Evolutionary conservation across 169 alveolate species (phyloP), one percentile per base, ranked within the genome.

Genomic region (Sarcocystis neurona): DNA sequence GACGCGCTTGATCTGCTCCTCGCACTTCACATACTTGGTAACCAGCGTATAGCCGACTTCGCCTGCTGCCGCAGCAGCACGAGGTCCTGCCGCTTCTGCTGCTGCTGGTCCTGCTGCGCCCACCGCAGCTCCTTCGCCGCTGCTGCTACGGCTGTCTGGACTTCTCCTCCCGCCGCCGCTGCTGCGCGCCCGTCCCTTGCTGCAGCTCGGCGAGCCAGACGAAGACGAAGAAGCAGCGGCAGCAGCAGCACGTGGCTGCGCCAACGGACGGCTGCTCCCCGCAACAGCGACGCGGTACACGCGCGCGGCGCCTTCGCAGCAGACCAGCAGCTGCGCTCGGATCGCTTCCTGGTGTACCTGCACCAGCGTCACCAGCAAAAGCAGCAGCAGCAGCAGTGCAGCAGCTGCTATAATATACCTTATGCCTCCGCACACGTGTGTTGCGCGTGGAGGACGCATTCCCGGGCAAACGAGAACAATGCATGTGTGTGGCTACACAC

Each of bases 231-330:
- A 4, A 27, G 34, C 70, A 34, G 34, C 5, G 30, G 8, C 8
- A n/a, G 41, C 10, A 37, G 75, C 27, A 63, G 43, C 27, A 1
- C 8, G 5, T 34, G 32, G 5, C 30, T 34, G 6, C 34, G 15
- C n/a, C 70, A 34, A 37, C 8, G 39, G 70, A 37, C 12, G 75
- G 6, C 39, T 8, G 32, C 39, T 3, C 15, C 56, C 27, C 12
- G 70, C 5, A 12, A 46, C 77, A 10, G 90, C 80, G 23, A 86
- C 85, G n/a, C 79, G 63, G 75, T 86, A 86, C 23, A 86, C 90
- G 68, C 86, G 84, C 37, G 72, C 80, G 48, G 87, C 85, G 27
- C 90, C 90, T 32, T 74, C 86, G 79, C 90, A 86, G 90, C 90
- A 86, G 37, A 86, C 87, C 63, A 63, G 60, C 48, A 75, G 90